These are phyloP conservation scores for Protomyces pachydermus DNA, from an alignment of 1,139 yeast species.

Conservation along the genomic window DNA sequence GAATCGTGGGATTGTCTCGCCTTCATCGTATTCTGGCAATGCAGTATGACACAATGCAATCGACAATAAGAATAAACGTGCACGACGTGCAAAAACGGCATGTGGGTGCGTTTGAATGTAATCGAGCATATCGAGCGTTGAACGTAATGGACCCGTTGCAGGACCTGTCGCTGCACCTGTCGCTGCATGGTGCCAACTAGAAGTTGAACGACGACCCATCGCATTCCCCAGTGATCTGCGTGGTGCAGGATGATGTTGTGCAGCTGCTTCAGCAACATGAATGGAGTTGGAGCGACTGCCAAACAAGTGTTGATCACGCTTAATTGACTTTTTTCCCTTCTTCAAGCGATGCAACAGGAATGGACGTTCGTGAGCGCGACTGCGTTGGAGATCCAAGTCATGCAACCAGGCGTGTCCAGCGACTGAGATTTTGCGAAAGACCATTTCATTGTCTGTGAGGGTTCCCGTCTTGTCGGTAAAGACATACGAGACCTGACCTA, in stretches of 20 bases:
- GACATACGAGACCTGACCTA: conserved; percentile 92
- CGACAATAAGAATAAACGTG: conserved; percentile 70
- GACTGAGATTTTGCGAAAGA: conserved; percentile 74
- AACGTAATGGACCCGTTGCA: conserved; percentile 36
- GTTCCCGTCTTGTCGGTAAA: conserved; percentile 98
- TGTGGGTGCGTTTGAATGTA: conserved; percentile 70
- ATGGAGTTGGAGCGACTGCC: background rate
- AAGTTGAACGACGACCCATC: background rate
- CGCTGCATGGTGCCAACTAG: background rate
- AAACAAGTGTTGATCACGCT: background rate
- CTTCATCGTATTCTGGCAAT: conserved; percentile 51
- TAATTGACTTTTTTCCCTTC: background rate
- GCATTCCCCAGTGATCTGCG: background rate
- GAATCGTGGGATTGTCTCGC: conserved; percentile 57
- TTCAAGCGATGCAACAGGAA: conserved; percentile 11
- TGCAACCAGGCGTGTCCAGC: conserved; percentile 90
- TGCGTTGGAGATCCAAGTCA: conserved; percentile 53
- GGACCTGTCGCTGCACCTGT: background rate
- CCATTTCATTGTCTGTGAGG: conserved; percentile 83
- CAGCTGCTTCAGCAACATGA: background rate
- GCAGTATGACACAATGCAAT: conserved; percentile 89
- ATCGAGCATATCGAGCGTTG: conserved; percentile 59
- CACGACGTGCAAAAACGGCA: conserved; percentile 63
- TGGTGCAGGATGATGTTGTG: background rate
- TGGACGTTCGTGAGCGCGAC: conserved; percentile 28